Conservation (phyloP, 441 rosid genomes). For the Pelargonium fulgidum region DNA sequence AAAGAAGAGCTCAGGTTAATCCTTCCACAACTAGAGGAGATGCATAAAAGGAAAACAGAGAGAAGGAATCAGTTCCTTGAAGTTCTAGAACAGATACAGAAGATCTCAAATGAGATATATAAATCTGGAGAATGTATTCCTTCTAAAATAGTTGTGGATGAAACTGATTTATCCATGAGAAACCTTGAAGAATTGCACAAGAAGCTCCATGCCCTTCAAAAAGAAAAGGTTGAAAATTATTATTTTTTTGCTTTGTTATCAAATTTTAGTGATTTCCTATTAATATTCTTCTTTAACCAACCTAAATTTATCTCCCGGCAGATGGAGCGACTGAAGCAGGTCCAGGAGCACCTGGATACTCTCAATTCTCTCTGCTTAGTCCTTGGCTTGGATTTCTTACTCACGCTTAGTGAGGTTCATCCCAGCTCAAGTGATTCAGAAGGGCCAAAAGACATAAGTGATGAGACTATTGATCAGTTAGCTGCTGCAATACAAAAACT, state of each 20-base stretch:
- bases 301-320: constrained; percentile 23
- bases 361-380: constrained; percentile 59
- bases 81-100: constrained; percentile 48
- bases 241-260: not conserved
- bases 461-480: constrained; percentile 51
- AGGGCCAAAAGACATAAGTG: constrained; percentile 54
- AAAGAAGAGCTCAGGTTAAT: constrained; percentile 67
- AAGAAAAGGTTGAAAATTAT: too few relatives aligned
- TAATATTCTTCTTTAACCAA: not conserved
- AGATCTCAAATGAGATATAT: constrained; percentile 58
- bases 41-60: constrained; percentile 60
- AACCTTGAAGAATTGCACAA: constrained; percentile 78
- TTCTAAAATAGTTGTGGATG: constrained; percentile 40
- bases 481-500: constrained; percentile 47
- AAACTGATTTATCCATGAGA: constrained; percentile 69
- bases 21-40: constrained; percentile 80
- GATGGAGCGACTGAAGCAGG: constrained; percentile 68
- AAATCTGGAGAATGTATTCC: constrained; percentile 32
- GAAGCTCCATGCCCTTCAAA: constrained; percentile 65
- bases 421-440: constrained; percentile 48
- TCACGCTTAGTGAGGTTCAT: constrained; percentile 46
- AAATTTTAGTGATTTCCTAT: not conserved
- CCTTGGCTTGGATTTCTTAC: constrained; percentile 74
- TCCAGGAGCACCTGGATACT: constrained; percentile 51
- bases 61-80: constrained; percentile 66